A percentile compares a stretch with the other conserved stretches of the same genome.
Evolutionary conservation across 257 asterid genomes (phyloP).

Genomic region (Nicotiana noctiflora): DNA sequence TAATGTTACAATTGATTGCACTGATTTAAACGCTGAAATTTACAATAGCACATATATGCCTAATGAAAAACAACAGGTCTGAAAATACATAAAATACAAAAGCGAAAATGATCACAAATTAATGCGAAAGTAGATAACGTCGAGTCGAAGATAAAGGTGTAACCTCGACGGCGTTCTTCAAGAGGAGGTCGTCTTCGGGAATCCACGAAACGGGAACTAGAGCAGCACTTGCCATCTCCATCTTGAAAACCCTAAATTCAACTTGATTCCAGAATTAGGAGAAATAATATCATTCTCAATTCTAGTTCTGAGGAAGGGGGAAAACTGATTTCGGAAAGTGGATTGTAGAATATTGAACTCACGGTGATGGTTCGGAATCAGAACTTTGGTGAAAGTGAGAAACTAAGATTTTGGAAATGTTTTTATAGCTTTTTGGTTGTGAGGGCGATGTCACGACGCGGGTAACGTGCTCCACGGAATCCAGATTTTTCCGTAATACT

Average conservation of each 20-base stretch:
- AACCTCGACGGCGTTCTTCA: conserved; percentile 88
- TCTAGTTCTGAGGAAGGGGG: neutral
- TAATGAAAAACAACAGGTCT: neutral
- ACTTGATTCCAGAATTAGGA: neutral
- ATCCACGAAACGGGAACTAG: conserved; percentile 49
- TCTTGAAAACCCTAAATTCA: conserved; percentile 31
- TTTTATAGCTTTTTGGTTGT: neutral
- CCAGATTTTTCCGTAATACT: neutral
- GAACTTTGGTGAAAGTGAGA: neutral
- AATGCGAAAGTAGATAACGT: neutral
- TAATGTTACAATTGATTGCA: neutral
- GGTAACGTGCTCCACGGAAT: neutral
- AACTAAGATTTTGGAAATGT: neutral
- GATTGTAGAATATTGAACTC: neutral
- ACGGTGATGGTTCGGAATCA: neutral
- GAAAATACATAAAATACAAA: neutral
- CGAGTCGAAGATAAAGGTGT: neutral
- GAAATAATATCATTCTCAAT: neutral
- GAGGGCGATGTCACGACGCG: neutral
- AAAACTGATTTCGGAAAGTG: neutral
- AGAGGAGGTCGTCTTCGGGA: conserved; percentile 79
- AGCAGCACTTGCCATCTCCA: conserved; percentile 43
- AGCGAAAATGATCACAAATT: neutral
- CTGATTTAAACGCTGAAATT: neutral
- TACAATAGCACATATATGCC: neutral